These are phyloP conservation scores for Polyporus arcularius DNA, from an alignment of 768 basidiomycete species.

Conservation along the genomic window DNA sequence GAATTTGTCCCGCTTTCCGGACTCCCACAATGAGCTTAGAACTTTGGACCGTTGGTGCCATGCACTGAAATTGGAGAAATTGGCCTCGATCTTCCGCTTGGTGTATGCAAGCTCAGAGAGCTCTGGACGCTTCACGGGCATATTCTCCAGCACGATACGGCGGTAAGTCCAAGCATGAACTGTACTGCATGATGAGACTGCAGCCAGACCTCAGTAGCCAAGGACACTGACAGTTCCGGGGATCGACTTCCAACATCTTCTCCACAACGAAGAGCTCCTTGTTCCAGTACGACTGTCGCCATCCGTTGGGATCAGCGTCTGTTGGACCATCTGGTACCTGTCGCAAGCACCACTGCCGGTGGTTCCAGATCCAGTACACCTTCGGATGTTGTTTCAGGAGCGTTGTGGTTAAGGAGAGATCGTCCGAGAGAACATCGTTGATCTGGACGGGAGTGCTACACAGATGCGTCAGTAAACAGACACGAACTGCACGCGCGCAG, in stretches of 20 bases:
- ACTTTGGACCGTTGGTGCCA: conserved; percentile 98
- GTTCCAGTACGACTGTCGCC: conserved; percentile 83
- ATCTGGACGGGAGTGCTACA: conserved; percentile 60
- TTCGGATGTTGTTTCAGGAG: conserved; percentile 88
- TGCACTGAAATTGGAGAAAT: conserved; percentile 97
- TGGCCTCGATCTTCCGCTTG: conserved; percentile 85
- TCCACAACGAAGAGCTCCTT: conserved; percentile 86
- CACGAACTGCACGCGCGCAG: neutral
- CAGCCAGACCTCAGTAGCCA: neutral
- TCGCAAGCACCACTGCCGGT: conserved; percentile 92
- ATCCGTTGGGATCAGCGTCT: conserved; percentile 53
- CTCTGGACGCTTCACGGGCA: conserved; percentile 58
- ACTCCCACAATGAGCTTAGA: conserved; percentile 63
- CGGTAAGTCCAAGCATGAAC: conserved; percentile 97
- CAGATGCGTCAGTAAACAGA: neutral
- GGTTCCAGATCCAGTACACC: conserved; percentile 99
- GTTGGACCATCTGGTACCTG: conserved; percentile 76
- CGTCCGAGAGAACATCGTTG: conserved; percentile 65
- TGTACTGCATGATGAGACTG: conserved; percentile 32
- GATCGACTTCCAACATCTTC: conserved; percentile 88
- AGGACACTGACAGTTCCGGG: conserved; percentile 79
- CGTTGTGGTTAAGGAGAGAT: conserved; percentile 78
- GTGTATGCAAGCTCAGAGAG: conserved; percentile 84
- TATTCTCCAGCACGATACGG: conserved; percentile 75
- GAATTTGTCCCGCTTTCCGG: conserved; percentile 49